Evolutionary conservation across 2,329 filamentous ascomycete species (phyloP).

Genomic region (Xylariaceae sp.): DNA sequence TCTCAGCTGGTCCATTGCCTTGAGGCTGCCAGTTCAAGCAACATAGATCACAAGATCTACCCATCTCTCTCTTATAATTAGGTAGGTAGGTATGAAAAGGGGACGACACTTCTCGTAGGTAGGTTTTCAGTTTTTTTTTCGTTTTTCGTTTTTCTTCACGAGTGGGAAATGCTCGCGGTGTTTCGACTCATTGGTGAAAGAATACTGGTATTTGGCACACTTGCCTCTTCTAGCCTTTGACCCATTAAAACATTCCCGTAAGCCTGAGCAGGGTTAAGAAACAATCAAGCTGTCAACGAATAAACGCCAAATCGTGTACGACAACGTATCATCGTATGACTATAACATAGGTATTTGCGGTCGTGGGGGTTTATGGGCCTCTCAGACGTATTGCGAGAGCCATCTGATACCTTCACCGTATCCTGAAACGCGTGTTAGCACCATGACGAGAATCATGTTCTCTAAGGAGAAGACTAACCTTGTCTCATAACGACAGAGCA

Average conservation of each 20-base stretch:
- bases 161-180: background rate
- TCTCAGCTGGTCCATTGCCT: background rate
- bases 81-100: background rate
- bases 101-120: background rate
- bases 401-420: constrained; percentile 89
- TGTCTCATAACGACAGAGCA: constrained; percentile 98
- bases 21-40: background rate
- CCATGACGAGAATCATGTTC: background rate
- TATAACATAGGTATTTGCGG: constrained; percentile 8
- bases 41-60: background rate
- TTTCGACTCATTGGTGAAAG: constrained; percentile 9
- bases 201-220: constrained; percentile 26
- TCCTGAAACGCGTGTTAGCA: constrained; percentile 40
- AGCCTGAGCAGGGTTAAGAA: constrained; percentile 26
- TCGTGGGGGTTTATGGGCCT: background rate
- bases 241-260: constrained; percentile 29
- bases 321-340: constrained; percentile 17
- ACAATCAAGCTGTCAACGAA: constrained; percentile 26
- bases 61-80: background rate
- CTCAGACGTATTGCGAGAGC: constrained; percentile 84
- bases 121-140: background rate
- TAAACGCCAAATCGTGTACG: constrained; percentile 24
- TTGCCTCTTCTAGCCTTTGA: constrained; percentile 31
- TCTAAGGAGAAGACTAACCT: constrained; percentile 46
- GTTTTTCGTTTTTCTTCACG: background rate